Evolutionary conservation across 768 basidiomycete genomes (phyloP), one percentile per base, ranked within the genome.

Genomic region (Tephrocybe sp.): DNA sequence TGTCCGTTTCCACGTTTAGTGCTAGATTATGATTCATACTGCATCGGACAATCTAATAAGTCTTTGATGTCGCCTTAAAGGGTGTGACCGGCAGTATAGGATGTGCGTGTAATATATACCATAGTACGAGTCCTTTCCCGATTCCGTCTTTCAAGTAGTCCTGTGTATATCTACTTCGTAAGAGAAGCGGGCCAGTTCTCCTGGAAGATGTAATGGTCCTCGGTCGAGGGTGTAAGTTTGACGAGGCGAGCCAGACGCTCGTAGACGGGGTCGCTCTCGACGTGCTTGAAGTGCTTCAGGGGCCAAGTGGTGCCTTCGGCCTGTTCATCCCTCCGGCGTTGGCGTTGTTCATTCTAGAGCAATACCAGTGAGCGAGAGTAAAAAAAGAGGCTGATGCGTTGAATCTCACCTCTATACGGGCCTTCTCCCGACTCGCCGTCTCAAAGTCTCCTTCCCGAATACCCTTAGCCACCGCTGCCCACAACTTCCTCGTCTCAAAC

Each of bases 341-440:
- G 91, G 49, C 95, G 78, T 70, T 97, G 93, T 27, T 94, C 89
- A 57, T 95, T 97, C 93, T 95, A n/a, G n/a, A n/a, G n/a, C n/a
- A n/a, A n/a, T n/a, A n/a, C n/a, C n/a, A n/a, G n/a, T n/a, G n/a
- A n/a, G n/a, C n/a, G n/a, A n/a, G n/a, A n/a, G n/a, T n/a, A n/a
- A n/a, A n/a, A n/a, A n/a, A n/a, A n/a, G n/a, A n/a, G n/a, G n/a
- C n/a, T n/a, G n/a, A n/a, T n/a, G n/a, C n/a, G n/a, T n/a, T n/a
- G n/a, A n/a, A n/a, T 66, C 69, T 18, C 50, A 88, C 92, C 87
- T 98, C 95, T 40, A 98, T 93, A 67, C 83, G 78, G 40, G 76
- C 78, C 82, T 99, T 97, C 64, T 94, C 95, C 57, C 68, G 73
- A 52, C 86, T 86, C 3, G 95, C 95, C n/a, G 75, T 69, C 44